Percentiles rank a stretch among this genome's conserved stretches.
Conservation (phyloP, 208 protist genomes). For the Acanthamoeba lenticulata region DNA sequence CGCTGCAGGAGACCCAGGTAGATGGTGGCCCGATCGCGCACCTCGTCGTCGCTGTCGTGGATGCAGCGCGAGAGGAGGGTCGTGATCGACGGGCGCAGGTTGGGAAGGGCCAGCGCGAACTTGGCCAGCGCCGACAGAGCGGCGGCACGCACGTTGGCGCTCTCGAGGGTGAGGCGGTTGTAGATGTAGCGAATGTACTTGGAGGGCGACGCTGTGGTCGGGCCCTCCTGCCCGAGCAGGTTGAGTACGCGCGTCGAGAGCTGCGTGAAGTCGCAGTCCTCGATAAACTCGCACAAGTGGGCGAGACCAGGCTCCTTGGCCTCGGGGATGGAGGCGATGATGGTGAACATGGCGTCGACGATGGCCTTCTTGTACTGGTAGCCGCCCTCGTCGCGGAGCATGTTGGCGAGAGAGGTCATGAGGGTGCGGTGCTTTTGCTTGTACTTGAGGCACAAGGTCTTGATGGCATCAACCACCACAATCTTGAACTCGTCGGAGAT, state of each 20-base stretch:
- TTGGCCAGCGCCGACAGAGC: conserved; percentile 97
- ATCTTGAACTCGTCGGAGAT: conserved; percentile 97
- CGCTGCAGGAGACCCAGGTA: conserved; percentile 91
- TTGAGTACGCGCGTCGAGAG: conserved; percentile 96
- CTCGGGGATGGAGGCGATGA: conserved; percentile 92
- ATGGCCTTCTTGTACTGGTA: conserved; percentile 94
- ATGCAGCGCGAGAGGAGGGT: conserved; percentile 92
- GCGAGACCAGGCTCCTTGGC: conserved; percentile 91
- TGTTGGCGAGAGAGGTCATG: conserved; percentile 87
- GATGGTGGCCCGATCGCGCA: conserved; percentile 96
- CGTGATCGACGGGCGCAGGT: conserved; percentile 91
- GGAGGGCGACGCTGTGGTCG: conserved; percentile 89
- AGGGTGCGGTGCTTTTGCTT: conserved; percentile 92
- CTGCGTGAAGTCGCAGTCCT: conserved; percentile 98
- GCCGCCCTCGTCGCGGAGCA: conserved; percentile 83
- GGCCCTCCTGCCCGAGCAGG: conserved; percentile 96
- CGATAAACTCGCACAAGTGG: conserved; percentile 98
- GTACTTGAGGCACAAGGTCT: conserved; percentile 95
- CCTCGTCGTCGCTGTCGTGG: conserved; percentile 97
- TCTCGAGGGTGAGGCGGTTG: conserved; percentile 96
- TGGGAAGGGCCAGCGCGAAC: conserved; percentile 92
- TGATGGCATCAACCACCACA: conserved; percentile 97
- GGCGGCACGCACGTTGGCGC: conserved; percentile 92
- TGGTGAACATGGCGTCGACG: conserved; percentile 95
- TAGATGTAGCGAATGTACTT: conserved; percentile 97